Base-by-base conservation (phyloP, 2,329 filamentous ascomycete species). In the Graphiopsis chlorocephala region DNA sequence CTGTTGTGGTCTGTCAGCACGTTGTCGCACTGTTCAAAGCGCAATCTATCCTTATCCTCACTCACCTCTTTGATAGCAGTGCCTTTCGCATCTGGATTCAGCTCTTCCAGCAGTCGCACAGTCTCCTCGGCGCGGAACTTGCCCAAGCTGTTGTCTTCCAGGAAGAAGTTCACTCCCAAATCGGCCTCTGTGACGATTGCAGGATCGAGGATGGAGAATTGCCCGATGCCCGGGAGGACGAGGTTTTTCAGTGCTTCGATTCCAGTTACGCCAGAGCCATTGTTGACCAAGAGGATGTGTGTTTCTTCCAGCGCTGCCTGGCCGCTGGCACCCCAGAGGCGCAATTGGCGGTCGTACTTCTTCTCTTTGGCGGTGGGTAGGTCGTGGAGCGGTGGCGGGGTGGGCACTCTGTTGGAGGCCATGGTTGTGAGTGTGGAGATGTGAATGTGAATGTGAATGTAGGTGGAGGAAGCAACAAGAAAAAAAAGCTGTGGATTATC, bases 211-310 rank as follows among this genome's bases (percentile, higher is more conserved):
- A 99, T 96, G 0, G 92, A 96, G 76, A 97, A 99, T 28, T 88
- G 86, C 10, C 95, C 96, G 72, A 98, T 90, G 3, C 93, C 92
- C 64, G 95, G 95, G 10, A 99, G 82, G 3, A 99, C 91, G n/a
- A 99, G 86, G 75, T 99, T 99, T 83, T 99, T 99, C 67, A 99
- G 84, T 0, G 93, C 89, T 78, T 99, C 95, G 14, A 96, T 85
- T 15, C 93, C 95, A 35, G 93, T 91, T 2, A 93, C 91, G 11
- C 94, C 94, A n/a, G 90, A 80, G 1, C 92, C 90, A 0, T 90
- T 91, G 78, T 97, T 97, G 66, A 99, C 82, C 5, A 99, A 84
- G 14, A 98, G 85, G n/a, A 99, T 89, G 70, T 96, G 91, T 25
- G 95, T 91, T 64, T 92, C 88, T 78, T 99, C 96, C 2, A 99